These are phyloP conservation scores for Lipomyces japonicus DNA, from an alignment of 805 yeast genomes.

Conservation along the genomic window DNA sequence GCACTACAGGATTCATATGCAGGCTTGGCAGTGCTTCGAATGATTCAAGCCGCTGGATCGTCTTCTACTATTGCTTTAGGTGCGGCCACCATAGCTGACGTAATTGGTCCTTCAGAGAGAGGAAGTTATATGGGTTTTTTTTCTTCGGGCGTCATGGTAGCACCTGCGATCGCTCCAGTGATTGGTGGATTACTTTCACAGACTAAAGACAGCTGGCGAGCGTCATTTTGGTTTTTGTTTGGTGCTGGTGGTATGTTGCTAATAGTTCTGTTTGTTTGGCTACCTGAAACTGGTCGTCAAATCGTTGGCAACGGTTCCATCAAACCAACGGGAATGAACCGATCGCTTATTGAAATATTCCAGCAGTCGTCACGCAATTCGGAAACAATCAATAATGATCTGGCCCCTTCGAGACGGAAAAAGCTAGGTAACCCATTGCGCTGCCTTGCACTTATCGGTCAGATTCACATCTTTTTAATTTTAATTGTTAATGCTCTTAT, in stretches of 20 bases:
- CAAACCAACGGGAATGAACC: conserved; percentile 47
- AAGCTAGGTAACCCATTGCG: conserved; percentile 15
- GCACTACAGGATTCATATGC: conserved; percentile 61
- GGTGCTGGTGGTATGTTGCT: conserved; percentile 57
- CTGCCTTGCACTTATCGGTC: conserved; percentile 42
- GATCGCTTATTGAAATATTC: conserved; percentile 14
- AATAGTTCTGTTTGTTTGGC: conserved; percentile 45
- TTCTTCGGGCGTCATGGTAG: conserved; percentile 72
- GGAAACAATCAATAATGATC: neutral
- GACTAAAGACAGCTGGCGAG: conserved; percentile 71
- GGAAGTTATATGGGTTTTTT: conserved; percentile 78
- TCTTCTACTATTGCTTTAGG: conserved; percentile 86
- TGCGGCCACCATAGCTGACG: conserved; percentile 81
- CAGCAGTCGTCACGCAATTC: neutral
- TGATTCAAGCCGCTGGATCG: conserved; percentile 73
- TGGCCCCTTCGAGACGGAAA: conserved; percentile 1
- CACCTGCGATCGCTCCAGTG: conserved; percentile 70
- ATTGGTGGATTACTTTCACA: conserved; percentile 65
- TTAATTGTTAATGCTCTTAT: conserved; percentile 59
- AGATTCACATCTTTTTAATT: conserved; percentile 46
- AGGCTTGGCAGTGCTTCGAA: conserved; percentile 63
- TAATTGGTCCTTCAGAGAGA: conserved; percentile 61
- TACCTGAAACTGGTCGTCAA: conserved; percentile 78
- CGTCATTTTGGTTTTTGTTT: conserved; percentile 81
- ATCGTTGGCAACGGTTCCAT: conserved; percentile 65